Conservation (phyloP, 768 basidiomycete species). For the Pleurotus ostreatus region DNA sequence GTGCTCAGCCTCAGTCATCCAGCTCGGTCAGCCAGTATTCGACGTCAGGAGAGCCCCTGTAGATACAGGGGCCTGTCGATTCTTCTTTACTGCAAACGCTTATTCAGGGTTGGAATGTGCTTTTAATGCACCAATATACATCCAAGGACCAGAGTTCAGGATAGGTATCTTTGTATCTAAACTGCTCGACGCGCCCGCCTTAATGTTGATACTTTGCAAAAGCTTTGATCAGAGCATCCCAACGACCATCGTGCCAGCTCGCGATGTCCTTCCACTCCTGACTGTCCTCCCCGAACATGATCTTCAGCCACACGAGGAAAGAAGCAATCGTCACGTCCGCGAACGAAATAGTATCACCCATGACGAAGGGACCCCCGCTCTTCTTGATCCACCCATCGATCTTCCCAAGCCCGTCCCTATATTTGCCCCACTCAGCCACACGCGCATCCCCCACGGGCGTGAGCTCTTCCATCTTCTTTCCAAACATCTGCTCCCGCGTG, state of each 20-base stretch:
- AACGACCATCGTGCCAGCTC: constrained; percentile 6
- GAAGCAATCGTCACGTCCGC: constrained; percentile 1
- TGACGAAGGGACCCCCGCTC: constrained; percentile 1
- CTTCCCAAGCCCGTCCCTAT: background rate
- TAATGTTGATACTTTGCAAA: background rate
- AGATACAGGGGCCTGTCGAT: no score
- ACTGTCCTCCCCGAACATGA: constrained; percentile 3
- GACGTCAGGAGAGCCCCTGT: no score
- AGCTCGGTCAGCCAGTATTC: no score
- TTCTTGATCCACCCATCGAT: constrained; percentile 6
- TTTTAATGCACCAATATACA: no score
- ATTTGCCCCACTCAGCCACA: constrained; percentile 2
- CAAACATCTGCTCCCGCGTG: background rate
- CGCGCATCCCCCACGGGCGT: background rate
- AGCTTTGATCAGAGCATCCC: background rate
- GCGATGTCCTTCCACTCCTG: constrained; percentile 6
- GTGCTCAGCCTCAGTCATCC: no score
- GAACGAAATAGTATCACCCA: constrained; percentile 5
- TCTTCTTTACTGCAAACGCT: no score
- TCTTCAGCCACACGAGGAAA: constrained; percentile 1
- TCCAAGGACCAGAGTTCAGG: no score
- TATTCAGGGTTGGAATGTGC: no score
- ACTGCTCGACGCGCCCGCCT: no score
- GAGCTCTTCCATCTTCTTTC: constrained; percentile 1
- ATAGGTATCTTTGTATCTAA: no score